Evolutionary conservation across 2,329 filamentous ascomycete species (phyloP).

Genomic region (Pestalotiopsis sp.): DNA sequence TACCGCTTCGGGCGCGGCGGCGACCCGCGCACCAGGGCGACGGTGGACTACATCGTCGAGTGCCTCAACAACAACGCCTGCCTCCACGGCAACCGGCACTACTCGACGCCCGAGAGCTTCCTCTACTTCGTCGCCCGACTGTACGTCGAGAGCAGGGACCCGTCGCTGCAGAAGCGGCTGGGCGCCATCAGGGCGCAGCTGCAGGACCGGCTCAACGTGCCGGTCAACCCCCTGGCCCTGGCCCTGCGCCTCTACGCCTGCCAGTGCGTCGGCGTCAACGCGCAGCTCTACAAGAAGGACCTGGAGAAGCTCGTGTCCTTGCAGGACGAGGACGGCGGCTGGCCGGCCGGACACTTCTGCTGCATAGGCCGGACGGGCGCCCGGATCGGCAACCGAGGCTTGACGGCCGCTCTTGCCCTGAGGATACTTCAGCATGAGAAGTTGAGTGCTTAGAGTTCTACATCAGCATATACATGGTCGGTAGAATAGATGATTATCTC

Average conservation of each 20-base stretch:
- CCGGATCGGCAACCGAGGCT: conserved; percentile 24
- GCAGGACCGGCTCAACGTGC: conserved; percentile 13
- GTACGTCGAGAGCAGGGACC: conserved; percentile 14
- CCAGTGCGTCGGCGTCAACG: conserved; percentile 12
- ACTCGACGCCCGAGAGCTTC: conserved; percentile 20
- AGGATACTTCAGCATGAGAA: conserved; percentile 9
- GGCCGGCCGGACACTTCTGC: conserved; percentile 23
- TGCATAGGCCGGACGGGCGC: conserved; percentile 18
- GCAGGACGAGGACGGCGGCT: conserved; percentile 23
- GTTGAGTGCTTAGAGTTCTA: too few relatives aligned
- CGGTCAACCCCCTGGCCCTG: conserved; percentile 17
- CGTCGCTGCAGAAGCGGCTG: conserved; percentile 6
- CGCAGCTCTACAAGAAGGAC: conserved; percentile 15
- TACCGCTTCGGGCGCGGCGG: conserved; percentile 18
- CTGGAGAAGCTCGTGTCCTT: conserved; percentile 15
- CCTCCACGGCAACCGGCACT: conserved; percentile 17
- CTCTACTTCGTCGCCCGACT: conserved; percentile 21
- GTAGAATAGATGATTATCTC: too few relatives aligned
- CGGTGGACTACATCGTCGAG: conserved; percentile 19
- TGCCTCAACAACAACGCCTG: conserved; percentile 20
- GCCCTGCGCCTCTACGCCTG: conserved; percentile 17
- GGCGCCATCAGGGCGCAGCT: conserved; percentile 13
- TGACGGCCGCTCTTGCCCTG: conserved; percentile 22
- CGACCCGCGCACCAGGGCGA: conserved; percentile 17
- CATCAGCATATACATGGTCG: too few relatives aligned